Conservation (phyloP, 805 yeast genomes). For the Teunomyces stri region DNA sequence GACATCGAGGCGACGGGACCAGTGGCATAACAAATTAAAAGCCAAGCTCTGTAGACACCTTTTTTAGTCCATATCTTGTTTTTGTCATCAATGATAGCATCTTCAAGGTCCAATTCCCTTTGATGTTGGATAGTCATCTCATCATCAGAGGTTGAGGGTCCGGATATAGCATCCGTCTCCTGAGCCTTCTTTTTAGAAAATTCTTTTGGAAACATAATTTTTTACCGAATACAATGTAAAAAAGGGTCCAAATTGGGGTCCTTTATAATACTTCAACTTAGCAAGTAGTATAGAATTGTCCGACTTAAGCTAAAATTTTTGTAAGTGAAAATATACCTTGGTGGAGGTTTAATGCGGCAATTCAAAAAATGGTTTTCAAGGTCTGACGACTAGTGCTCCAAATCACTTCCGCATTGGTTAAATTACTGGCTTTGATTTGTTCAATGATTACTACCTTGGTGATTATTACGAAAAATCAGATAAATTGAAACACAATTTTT, state of each 20-base stretch:
- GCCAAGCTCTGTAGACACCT: conserved; percentile 29
- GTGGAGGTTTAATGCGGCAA: background rate
- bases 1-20: conserved; percentile 44
- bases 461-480: no score
- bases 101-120: background rate
- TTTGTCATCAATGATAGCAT: background rate
- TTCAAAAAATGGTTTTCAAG: no score
- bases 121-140: background rate
- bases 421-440: no score
- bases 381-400: no score
- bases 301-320: background rate
- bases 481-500: no score
- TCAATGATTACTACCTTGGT: no score
- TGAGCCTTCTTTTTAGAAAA: background rate
- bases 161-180: background rate
- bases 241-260: background rate
- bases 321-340: background rate
- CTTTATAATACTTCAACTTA: background rate
- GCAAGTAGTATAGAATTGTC: background rate
- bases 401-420: no score
- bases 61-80: conserved; percentile 16
- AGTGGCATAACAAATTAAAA: conserved; percentile 37
- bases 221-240: background rate
- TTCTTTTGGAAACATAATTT: background rate
- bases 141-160: background rate